Evolutionary conservation across 805 yeast genomes (phyloP).

Genomic region (Wickerhamiella domercqiae): DNA sequence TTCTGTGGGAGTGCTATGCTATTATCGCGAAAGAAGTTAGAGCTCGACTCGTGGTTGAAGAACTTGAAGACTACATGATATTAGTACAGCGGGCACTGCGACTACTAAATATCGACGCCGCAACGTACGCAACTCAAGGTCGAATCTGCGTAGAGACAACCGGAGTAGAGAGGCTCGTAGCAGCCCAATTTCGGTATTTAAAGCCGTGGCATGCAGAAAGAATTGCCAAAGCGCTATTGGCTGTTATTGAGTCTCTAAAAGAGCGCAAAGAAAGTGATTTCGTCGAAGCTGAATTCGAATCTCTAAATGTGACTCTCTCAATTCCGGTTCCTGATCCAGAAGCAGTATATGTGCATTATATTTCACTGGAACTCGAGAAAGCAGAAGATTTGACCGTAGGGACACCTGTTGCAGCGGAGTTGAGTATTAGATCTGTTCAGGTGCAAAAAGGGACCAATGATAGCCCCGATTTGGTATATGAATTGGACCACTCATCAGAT

Average conservation of each 20-base stretch:
- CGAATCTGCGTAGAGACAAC: slow-evolving; percentile 5
- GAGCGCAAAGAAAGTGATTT: not conserved
- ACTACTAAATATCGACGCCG: slow-evolving; percentile 7
- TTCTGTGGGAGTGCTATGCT: slow-evolving; percentile 13
- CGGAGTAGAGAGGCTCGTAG: slow-evolving; percentile 11
- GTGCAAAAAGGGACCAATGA: slow-evolving; percentile 1
- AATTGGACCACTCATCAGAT: slow-evolving; percentile 39
- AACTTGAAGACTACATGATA: slow-evolving; percentile 5
- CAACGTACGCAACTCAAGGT: slow-evolving; percentile 5
- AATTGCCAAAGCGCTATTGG: slow-evolving; percentile 1
- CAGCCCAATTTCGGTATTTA: slow-evolving; percentile 8
- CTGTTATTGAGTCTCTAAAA: not conserved
- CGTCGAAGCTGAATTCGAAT: slow-evolving; percentile 2
- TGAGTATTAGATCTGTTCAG: slow-evolving; percentile 25
- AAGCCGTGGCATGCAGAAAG: slow-evolving; percentile 8
- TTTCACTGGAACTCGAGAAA: slow-evolving; percentile 28
- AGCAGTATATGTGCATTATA: slow-evolving; percentile 43
- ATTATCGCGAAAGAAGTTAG: slow-evolving; percentile 12
- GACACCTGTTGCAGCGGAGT: slow-evolving; percentile 36
- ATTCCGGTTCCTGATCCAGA: slow-evolving; percentile 51
- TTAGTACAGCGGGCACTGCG: slow-evolving; percentile 8
- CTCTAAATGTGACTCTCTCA: slow-evolving; percentile 20
- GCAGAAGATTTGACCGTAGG: slow-evolving; percentile 34
- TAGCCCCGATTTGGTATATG: slow-evolving; percentile 29
- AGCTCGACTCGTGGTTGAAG: not conserved